Conservation (phyloP, 345 rosid species). For the Eucalyptus pauciflora region DNA sequence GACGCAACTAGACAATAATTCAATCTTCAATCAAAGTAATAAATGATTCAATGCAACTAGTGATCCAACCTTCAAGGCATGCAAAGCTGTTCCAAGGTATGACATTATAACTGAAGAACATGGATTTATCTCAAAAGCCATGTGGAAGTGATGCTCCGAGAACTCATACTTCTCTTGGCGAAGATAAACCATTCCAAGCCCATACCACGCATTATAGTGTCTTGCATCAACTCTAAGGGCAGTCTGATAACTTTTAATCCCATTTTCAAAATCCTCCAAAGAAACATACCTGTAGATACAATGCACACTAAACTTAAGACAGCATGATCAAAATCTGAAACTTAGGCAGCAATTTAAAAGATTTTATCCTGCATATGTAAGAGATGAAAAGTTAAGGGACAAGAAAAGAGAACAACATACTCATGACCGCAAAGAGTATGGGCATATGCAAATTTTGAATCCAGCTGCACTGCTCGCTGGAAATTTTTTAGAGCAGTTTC, state of each 20-base stretch:
- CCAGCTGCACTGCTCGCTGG: conserved; percentile 81
- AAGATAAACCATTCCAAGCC: conserved; percentile 91
- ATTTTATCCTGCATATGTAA: background rate
- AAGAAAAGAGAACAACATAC: conserved; percentile 31
- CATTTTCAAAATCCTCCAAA: conserved; percentile 91
- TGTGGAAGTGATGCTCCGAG: conserved; percentile 90
- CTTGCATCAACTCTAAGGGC: conserved; percentile 88
- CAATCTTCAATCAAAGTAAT: background rate
- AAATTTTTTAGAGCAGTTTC: conserved; percentile 93
- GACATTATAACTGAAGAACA: conserved; percentile 95
- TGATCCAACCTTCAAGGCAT: conserved; percentile 55
- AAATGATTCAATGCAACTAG: background rate
- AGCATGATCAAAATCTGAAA: background rate
- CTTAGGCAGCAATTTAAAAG: background rate
- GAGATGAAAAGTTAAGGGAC: background rate
- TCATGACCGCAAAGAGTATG: conserved; percentile 97
- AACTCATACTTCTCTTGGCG: conserved; percentile 94
- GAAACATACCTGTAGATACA: conserved; percentile 52
- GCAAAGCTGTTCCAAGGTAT: conserved; percentile 84
- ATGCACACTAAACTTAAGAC: background rate
- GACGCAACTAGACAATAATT: background rate
- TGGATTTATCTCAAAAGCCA: conserved; percentile 81
- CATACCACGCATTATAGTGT: conserved; percentile 97
- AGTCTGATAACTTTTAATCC: conserved; percentile 85
- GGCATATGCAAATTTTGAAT: conserved; percentile 88